Evolutionary conservation across 345 rosid genomes (phyloP), one percentile per base, ranked within the genome.

Genomic region (Rubroshorea leprosula): DNA sequence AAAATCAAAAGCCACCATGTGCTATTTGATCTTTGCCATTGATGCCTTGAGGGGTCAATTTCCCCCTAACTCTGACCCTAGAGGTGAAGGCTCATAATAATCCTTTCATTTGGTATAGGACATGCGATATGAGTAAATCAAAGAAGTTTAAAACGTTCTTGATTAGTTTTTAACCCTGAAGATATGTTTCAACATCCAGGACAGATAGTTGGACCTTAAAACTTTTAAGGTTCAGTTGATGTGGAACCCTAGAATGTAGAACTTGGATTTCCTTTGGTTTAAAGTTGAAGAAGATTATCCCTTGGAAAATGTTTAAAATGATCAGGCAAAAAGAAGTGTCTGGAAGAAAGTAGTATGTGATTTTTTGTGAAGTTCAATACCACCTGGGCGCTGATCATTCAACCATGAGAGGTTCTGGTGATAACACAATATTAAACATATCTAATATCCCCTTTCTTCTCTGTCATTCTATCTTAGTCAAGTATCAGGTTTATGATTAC

Each of bases 1-100:
- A 24, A 23, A 23, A 57, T 41, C n/a, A n/a, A 25, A 58, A 58
- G 13, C 26, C 5, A 2, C 14, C 7, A 19, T 19, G 18, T 58
- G 20, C 24, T 58, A 14, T 58, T 58, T 58, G 52, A 47, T 43
- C 38, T 45, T n/a, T n/a, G n/a, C n/a, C 15, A 55, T 55, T 55
- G 13, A n/a, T 17, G 20, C n/a, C 31, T 29, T 14, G 26, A 38
- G 47, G 47, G 21, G 46, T 3, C 46, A 6, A n/a, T 16, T 8
- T 9, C 0, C 18, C 29, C 24, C 1, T 6, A 21, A 23, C n/a
- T n/a, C n/a, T n/a, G n/a, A n/a, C n/a, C n/a, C n/a, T n/a, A n/a
- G 22, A n/a, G 25, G 45, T 26, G 6, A 14, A 58, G 38, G 22
- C 5, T 17, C 0, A 3, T 3, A 24, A 19, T 58, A 23, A 18